Evolutionary conservation across 2,329 filamentous ascomycete genomes (phyloP).

Genomic region (Diaporthe capsici): DNA sequence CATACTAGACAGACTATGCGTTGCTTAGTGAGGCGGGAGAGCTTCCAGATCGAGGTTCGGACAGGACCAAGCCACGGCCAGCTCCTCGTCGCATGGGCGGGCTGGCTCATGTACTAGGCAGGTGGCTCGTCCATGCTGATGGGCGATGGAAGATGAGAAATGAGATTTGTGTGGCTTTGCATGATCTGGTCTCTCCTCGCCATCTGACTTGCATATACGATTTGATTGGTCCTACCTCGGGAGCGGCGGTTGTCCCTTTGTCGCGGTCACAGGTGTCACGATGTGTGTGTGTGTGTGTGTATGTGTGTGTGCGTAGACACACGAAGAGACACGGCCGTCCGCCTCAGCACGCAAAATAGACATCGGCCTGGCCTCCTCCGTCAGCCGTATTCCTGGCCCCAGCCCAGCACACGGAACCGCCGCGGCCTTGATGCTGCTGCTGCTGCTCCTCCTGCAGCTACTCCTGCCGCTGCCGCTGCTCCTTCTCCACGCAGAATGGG

Average conservation of each 20-base stretch:
- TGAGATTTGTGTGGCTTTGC: constrained; percentile 23
- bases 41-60: constrained; percentile 21
- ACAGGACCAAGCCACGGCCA: constrained; percentile 8
- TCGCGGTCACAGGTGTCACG: constrained; percentile 20
- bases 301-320: not conserved
- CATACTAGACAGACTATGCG: constrained; percentile 1
- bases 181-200: constrained; percentile 30
- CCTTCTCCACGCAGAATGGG: constrained; percentile 18
- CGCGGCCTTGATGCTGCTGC: not conserved
- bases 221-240: constrained; percentile 29
- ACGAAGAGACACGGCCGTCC: constrained; percentile 7
- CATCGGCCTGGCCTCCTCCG: constrained; percentile 23
- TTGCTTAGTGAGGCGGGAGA: constrained; percentile 14
- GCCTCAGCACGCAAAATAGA: constrained; percentile 1
- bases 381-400: constrained; percentile 22
- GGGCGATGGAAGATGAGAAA: constrained; percentile 10
- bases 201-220: constrained; percentile 29
- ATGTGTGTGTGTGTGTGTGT: not conserved
- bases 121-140: constrained; percentile 18
- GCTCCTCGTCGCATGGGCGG: constrained; percentile 10
- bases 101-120: constrained; percentile 18
- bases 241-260: constrained; percentile 19
- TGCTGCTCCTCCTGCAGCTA: not conserved
- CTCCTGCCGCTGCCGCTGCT: not conserved
- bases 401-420: constrained; percentile 9